Evolutionary conservation across 306 rosid species (phyloP), one percentile per base, ranked within the genome.

Genomic region (Carpinus fangiana): DNA sequence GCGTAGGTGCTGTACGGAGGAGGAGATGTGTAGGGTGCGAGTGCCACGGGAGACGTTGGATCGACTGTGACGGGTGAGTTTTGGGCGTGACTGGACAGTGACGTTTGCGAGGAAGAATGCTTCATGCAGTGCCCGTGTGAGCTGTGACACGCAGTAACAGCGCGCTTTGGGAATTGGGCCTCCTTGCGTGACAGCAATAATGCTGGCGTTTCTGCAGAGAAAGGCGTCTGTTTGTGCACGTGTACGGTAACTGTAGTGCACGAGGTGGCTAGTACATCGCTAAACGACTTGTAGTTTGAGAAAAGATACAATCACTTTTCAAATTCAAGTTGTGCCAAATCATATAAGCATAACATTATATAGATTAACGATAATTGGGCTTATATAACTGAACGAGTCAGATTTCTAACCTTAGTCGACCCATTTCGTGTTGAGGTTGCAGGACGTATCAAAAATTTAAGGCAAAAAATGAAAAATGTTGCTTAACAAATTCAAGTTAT

Each of bases 211-310:
- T 55, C 31, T 52, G 72, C 79, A 56, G 72, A 31, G 76, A 34
- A 74, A 55, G 18, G 38, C 46, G 81, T 76, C 76, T 43, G 54
- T 72, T 76, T 51, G 73, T 55, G 20, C 78, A 76, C 84, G 84
- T 77, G 78, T 62, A 76, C 85, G 74, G 81, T 73, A 67, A 61
- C 68, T 5, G 45, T 34, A 62, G 45, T 56, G 20, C 64, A 41
- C 51, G 31, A 12, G 21, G 36, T 71, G 12, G 8, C 20, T 3
- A 1, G 64, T 9, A 20, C 26, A 26, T 36, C 2, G 16, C 46
- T 7, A 64, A 14, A 6, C 70, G 23, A 38, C 50, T 66, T 66
- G 72, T 17, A 38, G 26, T 5, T 38, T 31, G 34, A 31, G 1
- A 31, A 31, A 31, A 31, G 34, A 31, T 31, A 2, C 34, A 31